Evolutionary conservation across 148 eudicot genomes (phyloP), one percentile per base, ranked within the genome.

Genomic region (Nyssa sinensis): DNA sequence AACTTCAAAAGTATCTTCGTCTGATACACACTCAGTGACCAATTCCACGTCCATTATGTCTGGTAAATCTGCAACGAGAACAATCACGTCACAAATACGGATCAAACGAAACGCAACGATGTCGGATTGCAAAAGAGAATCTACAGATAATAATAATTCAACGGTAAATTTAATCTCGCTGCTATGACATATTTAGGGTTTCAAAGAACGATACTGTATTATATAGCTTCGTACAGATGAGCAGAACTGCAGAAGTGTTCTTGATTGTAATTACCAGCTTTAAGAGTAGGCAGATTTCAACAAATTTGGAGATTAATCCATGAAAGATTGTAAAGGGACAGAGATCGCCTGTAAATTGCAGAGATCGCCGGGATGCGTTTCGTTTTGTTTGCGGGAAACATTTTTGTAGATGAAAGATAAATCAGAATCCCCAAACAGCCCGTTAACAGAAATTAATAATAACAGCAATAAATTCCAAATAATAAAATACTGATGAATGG

Each of bases 1-100:
- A 74, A 65, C 63, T 61, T 65, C 83, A 61, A 79, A 83, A 28
- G 66, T 64, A 27, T 86, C 90, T 66, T 88, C 94, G 30, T 83
- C 90, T 0, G 86, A 71, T 24, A 55, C 51, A 24, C 64, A 83
- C 24, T 88, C 88, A 24, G 82, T 79, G 62, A 90, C 67, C 6
- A 87, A 81, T 49, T 87, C 91, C 75, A 87, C 67, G 51, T 89
- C 94, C 91, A 89, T 87, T 35, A 66, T 67, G 59, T 65, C 68
- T 13, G 49, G 69, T 29, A 33, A 58, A 80, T 49, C 79, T 65
- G 39, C 67, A 62, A 76, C 37, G 9, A 21, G 7, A 28, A 24
- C 57, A 27, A 72, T 41, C 14, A 24, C 21, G 27, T 11, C 11
- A 51, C 7, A 57, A 69, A 41, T 25, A 63, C 60, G 37, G 66